Evolutionary conservation across 805 yeast species (phyloP), one percentile per base, ranked within the genome.

Genomic region (Pichia phayaonensis): DNA sequence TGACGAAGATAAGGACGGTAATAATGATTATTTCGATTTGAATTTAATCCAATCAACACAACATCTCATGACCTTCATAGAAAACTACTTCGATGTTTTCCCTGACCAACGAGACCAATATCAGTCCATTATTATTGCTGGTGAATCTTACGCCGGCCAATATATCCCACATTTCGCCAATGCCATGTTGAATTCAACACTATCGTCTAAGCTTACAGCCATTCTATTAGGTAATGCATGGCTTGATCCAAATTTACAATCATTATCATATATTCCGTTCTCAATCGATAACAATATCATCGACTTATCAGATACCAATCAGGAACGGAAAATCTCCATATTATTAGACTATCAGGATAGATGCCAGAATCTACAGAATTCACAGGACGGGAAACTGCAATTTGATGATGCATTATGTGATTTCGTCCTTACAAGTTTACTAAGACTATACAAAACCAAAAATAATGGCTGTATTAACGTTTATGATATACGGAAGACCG

Each of bases 121-220:
- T 45, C 34, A 53, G 16, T 85, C 87, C 27, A 70, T 94, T 2
- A 80, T 81, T 56, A 66, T 94, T 34, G 95, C 96, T 0, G 99
- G 99, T 29, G 99, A 94, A 70, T 86, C 96, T 56, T 94, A 85
- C 68, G 98, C 98, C 1, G 99, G 99, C 21, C 97, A 94, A 64
- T 94, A 89, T 63, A 86, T 94, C 48, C 98, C 99, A 0, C 87
- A 85, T 65, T 79, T 90, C 53, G 95, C 92, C 0, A 71, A 77
- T 39, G 80, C 79, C 1, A 72, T 92, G 7, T 4, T n/a, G 6
- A 7, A 18, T 5, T 15, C 60, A 12, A 51, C 61, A 39, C 42
- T 61, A 45, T 56, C 69, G 20, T 46, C 40, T 18, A 72, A 82
- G 49, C 64, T 90, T 51, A 72, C 77, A 53, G 94, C 92, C 0